Evolutionary conservation across 2,329 filamentous ascomycete genomes (phyloP).

Genomic region (Botrytis medusae): DNA sequence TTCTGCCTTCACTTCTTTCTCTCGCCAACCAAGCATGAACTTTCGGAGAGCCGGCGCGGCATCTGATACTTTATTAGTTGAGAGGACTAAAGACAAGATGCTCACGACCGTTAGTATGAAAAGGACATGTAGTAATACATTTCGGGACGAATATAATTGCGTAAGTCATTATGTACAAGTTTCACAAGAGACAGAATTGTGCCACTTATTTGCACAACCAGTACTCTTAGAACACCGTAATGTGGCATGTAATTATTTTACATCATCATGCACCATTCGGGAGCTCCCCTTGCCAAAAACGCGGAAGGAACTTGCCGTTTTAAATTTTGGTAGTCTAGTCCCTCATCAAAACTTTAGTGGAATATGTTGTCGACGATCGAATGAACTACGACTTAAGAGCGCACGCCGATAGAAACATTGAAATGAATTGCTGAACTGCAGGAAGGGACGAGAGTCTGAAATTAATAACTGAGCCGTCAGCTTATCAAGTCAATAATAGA

Average conservation of each 20-base stretch:
- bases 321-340: background rate
- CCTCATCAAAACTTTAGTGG: conserved; percentile 7
- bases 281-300: conserved; percentile 5
- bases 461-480: background rate
- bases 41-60: background rate
- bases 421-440: background rate
- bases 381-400: background rate
- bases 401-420: background rate
- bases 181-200: background rate
- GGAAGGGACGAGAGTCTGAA: background rate
- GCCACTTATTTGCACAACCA: background rate
- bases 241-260: background rate
- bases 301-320: conserved; percentile 12
- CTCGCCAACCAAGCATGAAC: background rate
- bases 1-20: background rate
- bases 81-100: background rate
- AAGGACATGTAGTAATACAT: background rate
- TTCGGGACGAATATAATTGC: background rate
- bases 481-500: background rate
- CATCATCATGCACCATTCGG: background rate
- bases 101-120: background rate
- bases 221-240: background rate
- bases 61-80: background rate
- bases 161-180: background rate
- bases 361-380: background rate